Evolutionary conservation across 2,329 filamentous ascomycete genomes (phyloP).

Genomic region (Monosporascus sp.): DNA sequence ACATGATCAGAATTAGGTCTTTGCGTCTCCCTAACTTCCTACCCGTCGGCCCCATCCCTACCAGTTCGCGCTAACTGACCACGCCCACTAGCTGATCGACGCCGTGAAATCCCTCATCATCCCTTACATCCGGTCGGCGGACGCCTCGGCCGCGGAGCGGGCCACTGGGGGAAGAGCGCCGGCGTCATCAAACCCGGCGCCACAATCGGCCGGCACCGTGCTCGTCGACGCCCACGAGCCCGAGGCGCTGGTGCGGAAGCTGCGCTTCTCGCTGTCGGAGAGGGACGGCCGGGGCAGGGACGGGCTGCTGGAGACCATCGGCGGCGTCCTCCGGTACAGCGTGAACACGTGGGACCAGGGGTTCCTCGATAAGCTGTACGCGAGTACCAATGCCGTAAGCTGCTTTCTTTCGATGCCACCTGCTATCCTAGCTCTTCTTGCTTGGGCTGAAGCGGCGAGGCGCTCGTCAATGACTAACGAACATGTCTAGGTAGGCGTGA

Average conservation of each 20-base stretch:
- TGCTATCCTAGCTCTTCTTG: too few species aligned
- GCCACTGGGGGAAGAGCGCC: slow-evolving; percentile 44
- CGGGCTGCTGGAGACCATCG: slow-evolving; percentile 66
- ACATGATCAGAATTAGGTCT: neutral
- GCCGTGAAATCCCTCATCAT: slow-evolving; percentile 63
- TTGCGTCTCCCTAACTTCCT: neutral
- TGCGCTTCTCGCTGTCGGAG: slow-evolving; percentile 54
- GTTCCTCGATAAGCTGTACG: slow-evolving; percentile 92
- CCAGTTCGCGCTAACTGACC: slow-evolving; percentile 2
- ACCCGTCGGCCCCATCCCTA: too few species aligned
- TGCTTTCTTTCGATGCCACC: neutral
- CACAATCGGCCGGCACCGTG: slow-evolving; percentile 35
- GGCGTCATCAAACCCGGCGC: slow-evolving; percentile 29
- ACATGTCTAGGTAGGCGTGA: slow-evolving; percentile 61
- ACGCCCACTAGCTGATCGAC: slow-evolving; percentile 53
- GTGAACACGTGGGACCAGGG: slow-evolving; percentile 99
- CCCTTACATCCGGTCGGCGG: slow-evolving; percentile 65
- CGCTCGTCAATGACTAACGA: neutral
- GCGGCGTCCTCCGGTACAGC: slow-evolving; percentile 71
- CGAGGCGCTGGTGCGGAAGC: slow-evolving; percentile 47
- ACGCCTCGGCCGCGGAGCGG: slow-evolving; percentile 52
- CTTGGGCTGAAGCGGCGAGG: neutral
- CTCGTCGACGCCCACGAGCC: slow-evolving; percentile 60
- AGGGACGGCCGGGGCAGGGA: slow-evolving; percentile 57
- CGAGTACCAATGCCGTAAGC: slow-evolving; percentile 74